Evolutionary conservation across 2,329 filamentous ascomycete species (phyloP), one percentile per base, ranked within the genome.

Genomic region (Xylariaceae sp.): DNA sequence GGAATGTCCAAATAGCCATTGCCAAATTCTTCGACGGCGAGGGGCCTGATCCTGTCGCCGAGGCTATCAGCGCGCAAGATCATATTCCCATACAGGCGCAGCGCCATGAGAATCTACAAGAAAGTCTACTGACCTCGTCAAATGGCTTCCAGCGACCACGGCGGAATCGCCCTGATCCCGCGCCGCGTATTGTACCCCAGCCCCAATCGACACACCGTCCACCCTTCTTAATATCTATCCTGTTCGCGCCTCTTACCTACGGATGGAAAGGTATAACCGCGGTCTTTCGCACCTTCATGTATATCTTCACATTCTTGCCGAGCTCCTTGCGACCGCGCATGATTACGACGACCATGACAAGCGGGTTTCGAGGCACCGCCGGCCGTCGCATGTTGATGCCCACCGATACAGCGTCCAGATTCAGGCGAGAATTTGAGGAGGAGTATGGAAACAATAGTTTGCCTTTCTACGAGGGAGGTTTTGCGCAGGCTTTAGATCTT

Each of bases 11-110:
- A 84, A 95, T 97, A 56, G 91, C 93, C 43, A 91, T 98, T 50
- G 81, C 93, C 51, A 94, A 94, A 61, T 97, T 97, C 78, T 98
- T 96, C 63, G 93, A 98, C 58, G 93, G 93, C 53, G 93, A 97
- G 67, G 85, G 85, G 3, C 79, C 89, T 37, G 88, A 95, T 61
- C 85, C 81, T 11, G 71, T 91, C 15, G 85, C 86, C 43, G 88
- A 93, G 67, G 87, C 87, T 43, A 75, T 83, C 38, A 76, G 83
- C 37, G 73, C 77, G 7, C 73, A 83, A 45, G 68, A 75, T 39
- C 65, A 73, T n/a, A 72, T 81, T 30, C 82, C 84, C 15, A 78
- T 79, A 35, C 72, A 78, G 49, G 68, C 80, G 44, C 68, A 73
- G 12, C 75, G 87, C 49, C 80, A 85, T 51, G 86, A 94, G 57